Base-by-base conservation (phyloP, 2,329 filamentous ascomycete species). In the Sphaerulina populicola region DNA sequence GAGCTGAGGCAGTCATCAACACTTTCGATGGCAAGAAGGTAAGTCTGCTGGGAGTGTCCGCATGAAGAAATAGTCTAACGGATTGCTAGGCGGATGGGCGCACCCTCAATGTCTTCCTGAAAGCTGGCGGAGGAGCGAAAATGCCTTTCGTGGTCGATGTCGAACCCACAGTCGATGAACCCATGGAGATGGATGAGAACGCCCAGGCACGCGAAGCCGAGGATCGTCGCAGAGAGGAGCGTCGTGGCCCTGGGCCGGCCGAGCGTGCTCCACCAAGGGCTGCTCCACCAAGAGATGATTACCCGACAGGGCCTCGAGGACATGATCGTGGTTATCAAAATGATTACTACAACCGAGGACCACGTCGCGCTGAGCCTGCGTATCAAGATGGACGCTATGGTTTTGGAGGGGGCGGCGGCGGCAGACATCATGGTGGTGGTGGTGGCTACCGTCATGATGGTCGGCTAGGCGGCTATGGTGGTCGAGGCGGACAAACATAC, bases 1-100 rank as follows among this genome's bases (percentile, higher is more conserved):
- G 83, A 36, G 87, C 85, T 2, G 82, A 91, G 60, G 78, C 77
- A 36, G 84, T 89, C 14, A 84, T 91, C 62, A 74, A 78, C 52
- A 86, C 77, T 2, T 91, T 91, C 68, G 83, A 93, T 69, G 82
- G 85, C 65, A 83, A 88, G 72, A 88, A 81, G 64, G 86, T 87
- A 66, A 59, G 81, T 69, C 35, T 18, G 23, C 8, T 14, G 6
- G 11, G 30, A 18, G 21, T 10, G 4, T 15, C 10, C 30, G 29
- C 5, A 40, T 14, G 6, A 37, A 29, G 10, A 12, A 27, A 30
- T 30, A 10, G 12, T 27, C 42, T 47, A 41, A 52, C 30, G 2
- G 18, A 50, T n/a, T 41, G 30, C 41, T 55, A 82, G 85, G 86
- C 86, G 62, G 86, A 91, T 62, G 86, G 86, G 43, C 77, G 83